These are phyloP conservation scores for Cyclotella atomus DNA, from an alignment of 108 stramenopile species.

Conservation along the genomic window DNA sequence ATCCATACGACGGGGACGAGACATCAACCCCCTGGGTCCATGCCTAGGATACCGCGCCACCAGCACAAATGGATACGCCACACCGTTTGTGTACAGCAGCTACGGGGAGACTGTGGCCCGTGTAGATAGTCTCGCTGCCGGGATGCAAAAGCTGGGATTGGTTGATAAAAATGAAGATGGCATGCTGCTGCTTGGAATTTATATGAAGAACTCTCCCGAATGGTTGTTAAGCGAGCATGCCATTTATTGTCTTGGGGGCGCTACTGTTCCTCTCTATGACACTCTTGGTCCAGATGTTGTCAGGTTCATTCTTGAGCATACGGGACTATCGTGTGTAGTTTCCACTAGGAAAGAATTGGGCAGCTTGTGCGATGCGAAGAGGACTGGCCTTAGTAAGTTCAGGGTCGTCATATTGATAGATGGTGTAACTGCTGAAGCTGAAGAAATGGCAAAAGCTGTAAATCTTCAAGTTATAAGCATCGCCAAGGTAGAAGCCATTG, in stretches of 20 bases:
- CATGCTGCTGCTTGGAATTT: conserved; percentile 80
- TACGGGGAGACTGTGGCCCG: conserved; percentile 81
- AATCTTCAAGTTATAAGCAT: conserved; percentile 67
- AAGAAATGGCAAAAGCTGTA: conserved; percentile 54
- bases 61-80: conserved; percentile 69
- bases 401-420: conserved; percentile 65
- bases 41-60: conserved; percentile 84
- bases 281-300: conserved; percentile 93
- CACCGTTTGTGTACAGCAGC: conserved; percentile 83
- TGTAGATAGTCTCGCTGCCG: conserved; percentile 79
- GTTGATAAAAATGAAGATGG: conserved; percentile 70
- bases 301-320: conserved; percentile 88
- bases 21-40: conserved; percentile 80
- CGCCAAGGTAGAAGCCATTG: conserved; percentile 85
- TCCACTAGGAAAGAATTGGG: conserved; percentile 74
- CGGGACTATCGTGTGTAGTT: conserved; percentile 78
- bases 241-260: conserved; percentile 73
- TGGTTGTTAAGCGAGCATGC: conserved; percentile 95
- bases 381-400: conserved; percentile 55
- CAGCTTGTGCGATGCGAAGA: conserved; percentile 75
- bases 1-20: conserved; percentile 72
- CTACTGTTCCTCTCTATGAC: conserved; percentile 94
- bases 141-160: conserved; percentile 60
- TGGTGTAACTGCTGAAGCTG: conserved; percentile 72
- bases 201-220: conserved; percentile 94